Conservation (phyloP, 2,329 filamentous ascomycete genomes). For the Teratosphaeria pseudoeucalypti region DNA sequence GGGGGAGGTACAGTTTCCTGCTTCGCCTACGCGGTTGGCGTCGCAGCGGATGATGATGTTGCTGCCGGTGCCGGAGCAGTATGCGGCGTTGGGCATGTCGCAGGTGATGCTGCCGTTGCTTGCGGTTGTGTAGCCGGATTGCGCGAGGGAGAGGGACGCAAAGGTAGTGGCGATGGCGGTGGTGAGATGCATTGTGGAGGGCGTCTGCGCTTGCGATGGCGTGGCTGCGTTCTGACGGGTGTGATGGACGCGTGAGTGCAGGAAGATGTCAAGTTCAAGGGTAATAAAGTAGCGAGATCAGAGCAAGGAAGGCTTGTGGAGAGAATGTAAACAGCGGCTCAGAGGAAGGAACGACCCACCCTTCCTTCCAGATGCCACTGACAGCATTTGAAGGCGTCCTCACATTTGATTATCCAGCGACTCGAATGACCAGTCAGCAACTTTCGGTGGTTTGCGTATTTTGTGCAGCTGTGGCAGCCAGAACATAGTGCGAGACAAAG, state of each 20-base stretch:
- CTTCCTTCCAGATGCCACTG: not conserved
- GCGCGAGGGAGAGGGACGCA: not conserved
- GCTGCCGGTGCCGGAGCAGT: conserved; percentile 1
- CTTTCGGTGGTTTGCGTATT: not conserved
- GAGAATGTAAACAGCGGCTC: not conserved
- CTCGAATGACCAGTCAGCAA: not conserved
- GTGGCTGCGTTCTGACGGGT: not conserved
- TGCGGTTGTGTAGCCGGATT: not conserved
- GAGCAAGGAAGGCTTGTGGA: not conserved
- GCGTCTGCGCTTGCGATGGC: not conserved
- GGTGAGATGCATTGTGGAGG: not conserved
- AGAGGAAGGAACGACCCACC: not conserved
- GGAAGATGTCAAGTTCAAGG: not conserved
- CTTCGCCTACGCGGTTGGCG: not conserved
- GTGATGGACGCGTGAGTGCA: not conserved
- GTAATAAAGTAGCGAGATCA: not conserved
- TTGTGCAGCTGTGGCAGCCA: not conserved
- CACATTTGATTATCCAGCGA: not conserved
- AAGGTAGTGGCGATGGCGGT: not conserved
- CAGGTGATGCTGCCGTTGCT: conserved; percentile 1
- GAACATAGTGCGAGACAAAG: not conserved
- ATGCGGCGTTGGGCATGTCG: not conserved
- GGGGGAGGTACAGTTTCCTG: conserved; percentile 2
- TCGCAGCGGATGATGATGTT: conserved; percentile 6
- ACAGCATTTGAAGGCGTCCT: not conserved